Conservation (phyloP, 1,284 basidiomycete species). For the Flammula alnicola region DNA sequence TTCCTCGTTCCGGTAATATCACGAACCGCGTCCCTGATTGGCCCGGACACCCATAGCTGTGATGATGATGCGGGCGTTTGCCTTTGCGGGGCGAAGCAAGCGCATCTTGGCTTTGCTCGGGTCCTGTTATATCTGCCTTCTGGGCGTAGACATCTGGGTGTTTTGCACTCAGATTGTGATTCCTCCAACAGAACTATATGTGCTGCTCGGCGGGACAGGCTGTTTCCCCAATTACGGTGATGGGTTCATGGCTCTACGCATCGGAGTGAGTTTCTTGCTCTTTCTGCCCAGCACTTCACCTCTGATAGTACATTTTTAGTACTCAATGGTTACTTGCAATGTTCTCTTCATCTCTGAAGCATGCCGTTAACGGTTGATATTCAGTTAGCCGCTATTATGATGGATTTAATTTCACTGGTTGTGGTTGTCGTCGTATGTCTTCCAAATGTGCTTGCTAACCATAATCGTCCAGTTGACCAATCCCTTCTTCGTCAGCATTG, state of each 20-base stretch:
- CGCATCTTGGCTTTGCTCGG: conserved; percentile 36
- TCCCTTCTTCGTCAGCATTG: conserved; percentile 29
- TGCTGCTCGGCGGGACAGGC: conserved; percentile 38
- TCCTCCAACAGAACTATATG: conserved; percentile 26
- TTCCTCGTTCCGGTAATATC: neutral
- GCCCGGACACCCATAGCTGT: conserved; percentile 34
- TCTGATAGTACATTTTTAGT: conserved; percentile 13
- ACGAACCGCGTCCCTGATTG: neutral
- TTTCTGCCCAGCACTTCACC: neutral
- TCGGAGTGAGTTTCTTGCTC: conserved; percentile 35
- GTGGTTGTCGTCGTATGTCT: conserved; percentile 31
- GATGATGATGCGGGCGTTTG: conserved; percentile 43
- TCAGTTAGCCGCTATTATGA: conserved; percentile 24
- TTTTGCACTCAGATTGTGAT: conserved; percentile 31
- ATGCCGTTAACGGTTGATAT: neutral
- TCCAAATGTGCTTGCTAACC: neutral
- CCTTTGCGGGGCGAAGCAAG: conserved; percentile 36
- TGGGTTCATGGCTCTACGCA: conserved; percentile 27
- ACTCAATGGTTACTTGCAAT: conserved; percentile 23
- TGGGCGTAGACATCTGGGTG: conserved; percentile 39
- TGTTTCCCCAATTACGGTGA: conserved; percentile 44
- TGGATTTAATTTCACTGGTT: conserved; percentile 25
- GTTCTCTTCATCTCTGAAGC: neutral
- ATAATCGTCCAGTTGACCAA: neutral
- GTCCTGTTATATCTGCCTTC: conserved; percentile 33